Conservation (phyloP, 257 asterid genomes). For the Salvia hispanica region DNA sequence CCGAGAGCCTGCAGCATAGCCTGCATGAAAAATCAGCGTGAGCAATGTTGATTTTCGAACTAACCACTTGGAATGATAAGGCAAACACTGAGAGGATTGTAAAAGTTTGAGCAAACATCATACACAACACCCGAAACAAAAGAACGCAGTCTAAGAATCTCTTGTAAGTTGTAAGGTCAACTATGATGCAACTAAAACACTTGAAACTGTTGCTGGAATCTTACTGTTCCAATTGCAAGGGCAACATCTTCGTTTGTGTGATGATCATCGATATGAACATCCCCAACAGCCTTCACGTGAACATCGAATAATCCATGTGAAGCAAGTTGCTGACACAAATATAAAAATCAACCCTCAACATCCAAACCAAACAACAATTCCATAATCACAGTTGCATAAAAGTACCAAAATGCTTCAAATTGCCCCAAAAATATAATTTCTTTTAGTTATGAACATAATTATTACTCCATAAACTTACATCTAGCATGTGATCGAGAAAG, state of each 20-base stretch:
- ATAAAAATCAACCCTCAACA: slow-evolving; percentile 23
- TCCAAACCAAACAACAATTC: slow-evolving; percentile 3
- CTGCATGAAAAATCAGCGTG: slow-evolving; percentile 44
- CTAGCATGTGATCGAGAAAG: slow-evolving; percentile 97
- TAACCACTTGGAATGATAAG: slow-evolving; percentile 17
- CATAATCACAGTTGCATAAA: neutral
- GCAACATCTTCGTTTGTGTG: slow-evolving; percentile 94
- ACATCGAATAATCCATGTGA: slow-evolving; percentile 89
- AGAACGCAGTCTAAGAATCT: neutral
- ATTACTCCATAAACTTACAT: slow-evolving; percentile 53
- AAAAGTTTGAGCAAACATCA: slow-evolving; percentile 8
- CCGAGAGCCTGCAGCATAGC: slow-evolving; percentile 91
- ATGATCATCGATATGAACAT: slow-evolving; percentile 90
- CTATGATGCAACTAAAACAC: neutral
- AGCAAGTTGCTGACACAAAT: slow-evolving; percentile 74
- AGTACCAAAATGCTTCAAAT: slow-evolving; percentile 1
- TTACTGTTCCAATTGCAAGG: slow-evolving; percentile 85
- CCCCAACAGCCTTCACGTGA: slow-evolving; percentile 84
- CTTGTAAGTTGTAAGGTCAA: slow-evolving; percentile 11
- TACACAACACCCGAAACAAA: slow-evolving; percentile 8
- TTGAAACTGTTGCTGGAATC: slow-evolving; percentile 10
- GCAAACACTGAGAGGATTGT: slow-evolving; percentile 1
- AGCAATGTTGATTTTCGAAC: neutral
- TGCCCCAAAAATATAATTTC: too few relatives aligned
- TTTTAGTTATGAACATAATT: neutral